Percentiles rank a stretch among this genome's conserved stretches.
These are phyloP conservation scores for Phytophthora pluvialis DNA, from an alignment of 352 stramenopile species.

Conservation along the genomic window DNA sequence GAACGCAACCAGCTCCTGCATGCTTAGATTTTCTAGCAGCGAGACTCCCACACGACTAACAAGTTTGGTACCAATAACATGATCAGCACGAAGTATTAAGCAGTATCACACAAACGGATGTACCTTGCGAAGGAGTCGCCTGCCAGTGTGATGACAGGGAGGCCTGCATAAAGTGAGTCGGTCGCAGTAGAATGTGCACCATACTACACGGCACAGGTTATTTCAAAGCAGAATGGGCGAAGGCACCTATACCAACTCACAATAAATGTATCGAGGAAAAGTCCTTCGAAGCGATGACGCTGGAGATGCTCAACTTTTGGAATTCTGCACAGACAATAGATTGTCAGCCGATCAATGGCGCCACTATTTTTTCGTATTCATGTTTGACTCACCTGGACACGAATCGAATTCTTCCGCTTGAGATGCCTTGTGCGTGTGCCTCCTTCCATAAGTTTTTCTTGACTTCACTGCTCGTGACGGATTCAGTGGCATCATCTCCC, in stretches of 20 bases:
- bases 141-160: slow-evolving; percentile 90
- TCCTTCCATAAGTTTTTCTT: slow-evolving; percentile 59
- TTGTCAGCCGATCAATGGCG: background rate
- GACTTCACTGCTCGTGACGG: slow-evolving; percentile 38
- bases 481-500: slow-evolving; percentile 25
- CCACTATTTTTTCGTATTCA: background rate
- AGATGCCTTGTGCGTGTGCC: slow-evolving; percentile 60
- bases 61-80: background rate
- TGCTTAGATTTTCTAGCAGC: slow-evolving; percentile 46
- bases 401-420: slow-evolving; percentile 57
- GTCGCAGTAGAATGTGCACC: slow-evolving; percentile 93
- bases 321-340: slow-evolving; percentile 37
- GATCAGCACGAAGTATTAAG: background rate
- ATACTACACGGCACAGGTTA: slow-evolving; percentile 58
- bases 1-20: slow-evolving; percentile 45
- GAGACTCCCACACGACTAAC: slow-evolving; percentile 60
- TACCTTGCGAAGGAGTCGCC: slow-evolving; percentile 68
- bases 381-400: slow-evolving; percentile 41
- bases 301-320: slow-evolving; percentile 81
- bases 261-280: slow-evolving; percentile 94
- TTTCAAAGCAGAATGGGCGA: background rate
- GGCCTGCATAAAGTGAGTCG: slow-evolving; percentile 84
- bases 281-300: slow-evolving; percentile 68
- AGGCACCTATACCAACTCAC: slow-evolving; percentile 30
- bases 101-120: background rate